Evolutionary conservation across 495 filamentous ascomycete species (phyloP), one percentile per base, ranked within the genome.

Genomic region (Entonaema liquescens): DNA sequence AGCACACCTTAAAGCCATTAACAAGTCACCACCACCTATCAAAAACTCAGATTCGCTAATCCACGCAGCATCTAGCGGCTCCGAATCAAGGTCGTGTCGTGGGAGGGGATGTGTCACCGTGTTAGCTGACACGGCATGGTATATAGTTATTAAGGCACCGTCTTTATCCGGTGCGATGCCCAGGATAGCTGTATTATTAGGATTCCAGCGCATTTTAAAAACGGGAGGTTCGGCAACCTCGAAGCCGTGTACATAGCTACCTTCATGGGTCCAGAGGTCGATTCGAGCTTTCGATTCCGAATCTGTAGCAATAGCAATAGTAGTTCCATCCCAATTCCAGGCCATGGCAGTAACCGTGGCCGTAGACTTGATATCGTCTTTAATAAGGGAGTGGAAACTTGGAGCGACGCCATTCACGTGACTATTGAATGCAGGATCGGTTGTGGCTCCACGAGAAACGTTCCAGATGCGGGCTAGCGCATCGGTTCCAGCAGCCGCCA

Each of bases 381-480:
- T 82, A 60, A 83, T 70, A 35, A 85, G 74, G 59, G 68, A 74
- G 57, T 74, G 73, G 71, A 77, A 81, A 67, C 80, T 73, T 17
- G 73, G 80, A 38, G 68, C 68, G 70, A 65, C 67, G 57, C 74
- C 77, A 55, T 81, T 80, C 82, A 83, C 83, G 83, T 84, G 81
- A 83, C 72, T 74, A 21, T 77, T 75, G 61, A 79, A 74, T 62
- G 78, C 79, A 66, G 78, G 74, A 63, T 83, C 79, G 61, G 80
- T 77, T 72, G 80, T 79, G 67, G 84, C 78, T 71, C 81, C 81
- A 84, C 81, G 79, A 70, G 88, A 85, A 55, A 94, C 76, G 71
- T 87, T 91, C 91, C 91, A 95, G 78, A 95, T 82, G 67, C 88
- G 89, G 81, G 91, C 92, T 85, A 92, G 90, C 78, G 89, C 87